Conservation (phyloP, 1,139 yeast genomes). For the Yamadazyma conglobata region DNA sequence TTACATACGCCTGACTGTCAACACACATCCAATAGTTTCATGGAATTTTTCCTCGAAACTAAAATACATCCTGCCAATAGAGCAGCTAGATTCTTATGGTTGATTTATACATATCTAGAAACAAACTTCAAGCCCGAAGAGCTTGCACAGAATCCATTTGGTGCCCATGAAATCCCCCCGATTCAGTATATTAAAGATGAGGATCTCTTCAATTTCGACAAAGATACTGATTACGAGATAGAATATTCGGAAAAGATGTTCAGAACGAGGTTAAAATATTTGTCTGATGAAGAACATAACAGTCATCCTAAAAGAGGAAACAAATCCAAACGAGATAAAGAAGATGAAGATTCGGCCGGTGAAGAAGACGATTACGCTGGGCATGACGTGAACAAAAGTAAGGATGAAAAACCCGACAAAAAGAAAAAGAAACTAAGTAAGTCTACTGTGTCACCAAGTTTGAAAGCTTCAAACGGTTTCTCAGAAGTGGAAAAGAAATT, state of each 20-base stretch:
- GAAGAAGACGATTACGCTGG: slow-evolving; percentile 9
- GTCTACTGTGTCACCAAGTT: slow-evolving; percentile 13
- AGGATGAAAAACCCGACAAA: slow-evolving; percentile 9
- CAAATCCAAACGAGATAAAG: slow-evolving; percentile 27
- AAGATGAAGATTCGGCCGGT: slow-evolving; percentile 17
- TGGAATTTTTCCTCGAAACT: slow-evolving; percentile 62
- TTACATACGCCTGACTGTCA: slow-evolving; percentile 15
- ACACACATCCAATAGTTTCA: slow-evolving; percentile 37
- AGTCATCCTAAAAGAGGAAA: slow-evolving; percentile 33
- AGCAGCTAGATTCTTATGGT: slow-evolving; percentile 77
- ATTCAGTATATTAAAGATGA: slow-evolving; percentile 39
- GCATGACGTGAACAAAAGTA: slow-evolving; percentile 4
- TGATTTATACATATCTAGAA: slow-evolving; percentile 75
- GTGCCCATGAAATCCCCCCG: slow-evolving; percentile 47
- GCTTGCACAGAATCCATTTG: slow-evolving; percentile 63
- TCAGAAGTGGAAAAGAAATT: slow-evolving; percentile 7
- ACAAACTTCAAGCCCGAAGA: slow-evolving; percentile 57
- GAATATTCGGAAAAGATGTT: slow-evolving; percentile 71
- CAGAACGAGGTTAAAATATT: slow-evolving; percentile 54
- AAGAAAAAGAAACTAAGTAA: slow-evolving; percentile 11
- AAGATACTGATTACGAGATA: slow-evolving; percentile 69
- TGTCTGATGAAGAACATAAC: slow-evolving; percentile 45
- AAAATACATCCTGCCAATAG: slow-evolving; percentile 56
- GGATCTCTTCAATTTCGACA: slow-evolving; percentile 47
- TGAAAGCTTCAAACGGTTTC: slow-evolving; percentile 6